Base-by-base conservation (phyloP, 305 asterid species). In the Solanum chacoense region DNA sequence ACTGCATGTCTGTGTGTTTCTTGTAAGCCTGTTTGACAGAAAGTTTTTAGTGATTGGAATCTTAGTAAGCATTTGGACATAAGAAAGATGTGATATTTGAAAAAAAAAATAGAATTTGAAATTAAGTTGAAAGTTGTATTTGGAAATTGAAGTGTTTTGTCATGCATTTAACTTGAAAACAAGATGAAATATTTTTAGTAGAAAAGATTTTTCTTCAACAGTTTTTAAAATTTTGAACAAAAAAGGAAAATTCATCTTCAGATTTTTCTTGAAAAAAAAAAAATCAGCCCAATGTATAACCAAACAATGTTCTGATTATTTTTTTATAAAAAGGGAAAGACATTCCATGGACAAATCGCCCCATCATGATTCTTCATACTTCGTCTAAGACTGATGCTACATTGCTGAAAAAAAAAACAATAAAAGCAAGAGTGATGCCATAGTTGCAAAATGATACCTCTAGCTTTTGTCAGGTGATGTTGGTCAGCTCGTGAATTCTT, bases 11-110 rank as follows among this genome's bases (percentile, higher is more conserved):
- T 65, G 14, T n/a, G 29, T 65, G 29, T 65, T 65, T 10, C 73
- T 65, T 65, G 73, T 65, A 65, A n/a, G 87, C 93, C 98, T 97
- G 97, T 90, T 90, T 79, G 90, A 89, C 38, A 75, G 8, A 59
- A 75, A 90, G 87, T 78, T 76, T 87, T 75, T 71, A 88, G 84
- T 55, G 69, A 83, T 89, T 90, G 59, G 34, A 86, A 59, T 65
- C 77, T n/a, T 71, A 86, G 35, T 11, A 36, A 28, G 59, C 32
- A 11, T 77, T 35, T 77, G 59, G 84, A 77, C 59, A n/a, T 77
- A n/a, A 74, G 38, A 77, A 36, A 77, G 29, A 77, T 77, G 84
- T 37, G 59, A 77, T 37, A 76, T 37, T 76, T 34, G 40, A 35
- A 77, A 77, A n/a, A 59, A 8, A 77, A 36, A 35, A 16, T 36